Evolutionary conservation across 305 asterid genomes (phyloP), one percentile per base, ranked within the genome.

Genomic region (Solanum aculeatissimum): DNA sequence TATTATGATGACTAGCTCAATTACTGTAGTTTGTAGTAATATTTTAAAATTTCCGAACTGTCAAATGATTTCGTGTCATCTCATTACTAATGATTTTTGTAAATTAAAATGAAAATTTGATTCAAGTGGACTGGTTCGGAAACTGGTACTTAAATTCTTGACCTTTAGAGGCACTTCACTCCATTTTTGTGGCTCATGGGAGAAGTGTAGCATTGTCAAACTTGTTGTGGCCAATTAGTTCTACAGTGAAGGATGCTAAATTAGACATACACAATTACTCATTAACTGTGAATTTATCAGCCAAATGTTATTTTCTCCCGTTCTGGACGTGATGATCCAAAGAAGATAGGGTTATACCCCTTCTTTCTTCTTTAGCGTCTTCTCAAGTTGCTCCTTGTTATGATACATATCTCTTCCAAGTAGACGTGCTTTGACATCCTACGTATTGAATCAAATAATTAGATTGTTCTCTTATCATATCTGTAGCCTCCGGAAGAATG

Each of bases 401-500:
- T 3, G 1, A 5, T 47, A 15, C 16, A 23, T 60, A 40, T 81
- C 70, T 81, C 57, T 81, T 81, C 21, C 43, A 14, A 63, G 72
- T 81, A 81, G 43, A 40, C 6, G 4, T 60, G 54, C 58, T 18
- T 60, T 23, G 35, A 68, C 63, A 65, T 63, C 40, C 3, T 32
- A 35, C 3, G 4, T 12, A 47, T 3, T 74, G 42, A 74, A 25
- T 45, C n/a, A 74, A 47, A 47, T 74, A 1, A 47, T 74, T 19
- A 19, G 23, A 68, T 47, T 6, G 23, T 15, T 66, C 38, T 68
- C 78, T 19, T 70, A 68, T 68, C 68, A 66, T 15, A 29, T 83
- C 27, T 88, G 78, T 86, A 96, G 99, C 96, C 99, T 87, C 99
- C 99, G 27, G 98, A 93, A 82, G 89, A 83, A 77, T 96, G 98